These are phyloP conservation scores for Plenodomus tracheiphilus DNA, from an alignment of 2,329 filamentous ascomycete species.

Conservation along the genomic window DNA sequence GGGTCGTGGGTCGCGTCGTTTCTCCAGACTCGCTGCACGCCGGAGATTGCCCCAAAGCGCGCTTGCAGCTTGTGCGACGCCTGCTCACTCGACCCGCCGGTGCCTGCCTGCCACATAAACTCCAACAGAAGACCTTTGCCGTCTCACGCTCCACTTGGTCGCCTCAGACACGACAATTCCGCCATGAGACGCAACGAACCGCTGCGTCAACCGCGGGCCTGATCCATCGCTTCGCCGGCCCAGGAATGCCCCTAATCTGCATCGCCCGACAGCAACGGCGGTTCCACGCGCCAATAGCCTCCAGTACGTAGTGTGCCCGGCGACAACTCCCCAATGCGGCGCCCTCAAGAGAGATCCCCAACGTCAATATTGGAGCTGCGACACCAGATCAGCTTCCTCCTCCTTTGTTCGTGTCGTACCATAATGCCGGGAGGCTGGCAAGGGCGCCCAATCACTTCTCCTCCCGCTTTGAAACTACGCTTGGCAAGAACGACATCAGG, in stretches of 20 bases:
- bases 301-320: background rate
- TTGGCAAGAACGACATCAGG: background rate
- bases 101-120: slow-evolving; percentile 13
- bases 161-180: background rate
- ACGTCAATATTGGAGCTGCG: no score
- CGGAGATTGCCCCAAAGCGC: slow-evolving; percentile 24
- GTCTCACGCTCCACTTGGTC: background rate
- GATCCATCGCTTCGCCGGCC: background rate
- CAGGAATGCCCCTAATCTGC: background rate
- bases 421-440: no score
- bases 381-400: no score
- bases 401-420: no score
- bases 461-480: no score
- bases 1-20: slow-evolving; percentile 16
- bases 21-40: slow-evolving; percentile 15
- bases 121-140: background rate
- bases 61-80: slow-evolving; percentile 24
- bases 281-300: background rate
- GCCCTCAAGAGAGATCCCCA: no score
- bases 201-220: background rate
- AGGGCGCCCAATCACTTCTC: no score
- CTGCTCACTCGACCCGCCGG: slow-evolving; percentile 24
- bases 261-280: background rate
- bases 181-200: background rate
- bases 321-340: background rate